Percentiles rank a stretch among this genome's conserved stretches.
phyloP scores from a whole-genome alignment of 2,329 filamentous ascomycete genomes.

The Botrytis tulipae region DNA sequence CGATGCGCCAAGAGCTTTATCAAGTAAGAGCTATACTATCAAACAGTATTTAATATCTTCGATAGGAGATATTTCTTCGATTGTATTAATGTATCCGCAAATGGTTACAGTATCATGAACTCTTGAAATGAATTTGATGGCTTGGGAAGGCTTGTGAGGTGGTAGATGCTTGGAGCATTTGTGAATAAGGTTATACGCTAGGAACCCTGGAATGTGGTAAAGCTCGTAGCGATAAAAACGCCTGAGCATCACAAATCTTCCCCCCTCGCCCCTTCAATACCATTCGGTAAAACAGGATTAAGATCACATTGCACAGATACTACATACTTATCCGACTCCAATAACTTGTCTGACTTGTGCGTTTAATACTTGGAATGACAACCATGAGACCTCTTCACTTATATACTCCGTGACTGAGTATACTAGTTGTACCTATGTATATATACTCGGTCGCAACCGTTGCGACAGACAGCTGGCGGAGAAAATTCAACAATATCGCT shows the following conservation, averaged over 20 bases:
- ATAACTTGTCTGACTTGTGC: neutral
- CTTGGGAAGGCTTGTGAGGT: neutral
- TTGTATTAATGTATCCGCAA: neutral
- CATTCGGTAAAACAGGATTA: neutral
- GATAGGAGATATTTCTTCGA: neutral
- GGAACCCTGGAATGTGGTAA: neutral
- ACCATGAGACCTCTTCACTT: neutral
- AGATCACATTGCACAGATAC: neutral
- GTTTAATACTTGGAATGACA: neutral
- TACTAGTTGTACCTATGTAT: neutral
- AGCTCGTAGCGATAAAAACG: neutral
- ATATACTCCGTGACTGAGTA: neutral
- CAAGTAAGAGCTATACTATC: neutral
- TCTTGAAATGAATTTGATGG: neutral
- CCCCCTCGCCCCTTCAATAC: neutral
- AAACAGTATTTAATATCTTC: neutral
- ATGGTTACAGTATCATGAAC: neutral
- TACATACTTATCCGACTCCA: neutral
- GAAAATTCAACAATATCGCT: neutral
- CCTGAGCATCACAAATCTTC: neutral
- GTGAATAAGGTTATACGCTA: conserved; percentile 2
- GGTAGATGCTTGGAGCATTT: neutral
- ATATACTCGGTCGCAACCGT: neutral
- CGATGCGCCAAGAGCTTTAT: neutral
- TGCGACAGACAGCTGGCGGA: neutral